A percentile compares a stretch with the other conserved stretches of the same genome.
These are phyloP conservation scores for Wilhelminamyces savonicus DNA, from an alignment of 805 yeast species.

Conservation along the genomic window DNA sequence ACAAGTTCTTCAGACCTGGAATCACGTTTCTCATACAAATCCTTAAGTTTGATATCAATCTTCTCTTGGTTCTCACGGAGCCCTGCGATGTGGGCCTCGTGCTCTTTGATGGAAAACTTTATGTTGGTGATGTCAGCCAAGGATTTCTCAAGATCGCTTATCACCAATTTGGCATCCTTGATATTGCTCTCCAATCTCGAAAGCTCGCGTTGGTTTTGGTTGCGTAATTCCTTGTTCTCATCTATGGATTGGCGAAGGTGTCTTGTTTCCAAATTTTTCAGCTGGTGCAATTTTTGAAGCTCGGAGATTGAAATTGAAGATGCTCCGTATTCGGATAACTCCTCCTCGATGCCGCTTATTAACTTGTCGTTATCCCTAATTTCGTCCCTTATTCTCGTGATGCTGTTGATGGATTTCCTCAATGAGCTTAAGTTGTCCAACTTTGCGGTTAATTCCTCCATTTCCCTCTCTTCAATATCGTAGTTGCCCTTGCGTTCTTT, in stretches of 20 bases:
- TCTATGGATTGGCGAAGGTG: constrained; percentile 25
- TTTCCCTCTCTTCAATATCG: too few relatives aligned
- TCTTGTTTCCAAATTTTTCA: constrained; percentile 34
- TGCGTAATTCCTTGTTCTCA: constrained; percentile 36
- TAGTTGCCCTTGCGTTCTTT: not conserved
- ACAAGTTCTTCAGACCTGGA: too few relatives aligned
- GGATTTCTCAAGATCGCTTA: constrained; percentile 49
- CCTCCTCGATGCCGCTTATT: constrained; percentile 21
- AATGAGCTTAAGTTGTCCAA: constrained; percentile 13
- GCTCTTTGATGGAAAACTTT: constrained; percentile 57
- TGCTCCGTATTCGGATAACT: constrained; percentile 32
- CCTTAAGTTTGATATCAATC: constrained; percentile 66
- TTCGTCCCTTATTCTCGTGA: constrained; percentile 27
- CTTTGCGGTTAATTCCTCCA: constrained; percentile 3
- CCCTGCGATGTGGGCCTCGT: constrained; percentile 22
- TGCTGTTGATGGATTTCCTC: constrained; percentile 24
- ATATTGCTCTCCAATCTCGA: constrained; percentile 41
- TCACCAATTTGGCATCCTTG: constrained; percentile 46
- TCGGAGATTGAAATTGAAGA: constrained; percentile 35
- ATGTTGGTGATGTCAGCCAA: constrained; percentile 52
- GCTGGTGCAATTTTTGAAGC: constrained; percentile 38
- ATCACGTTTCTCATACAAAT: too few relatives aligned
- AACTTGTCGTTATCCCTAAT: constrained; percentile 17
- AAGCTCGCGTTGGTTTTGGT: constrained; percentile 36
- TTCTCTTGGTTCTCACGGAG: constrained; percentile 31